Evolutionary conservation across 768 basidiomycete species (phyloP).

Genomic region (Ephemerocybe angulata): DNA sequence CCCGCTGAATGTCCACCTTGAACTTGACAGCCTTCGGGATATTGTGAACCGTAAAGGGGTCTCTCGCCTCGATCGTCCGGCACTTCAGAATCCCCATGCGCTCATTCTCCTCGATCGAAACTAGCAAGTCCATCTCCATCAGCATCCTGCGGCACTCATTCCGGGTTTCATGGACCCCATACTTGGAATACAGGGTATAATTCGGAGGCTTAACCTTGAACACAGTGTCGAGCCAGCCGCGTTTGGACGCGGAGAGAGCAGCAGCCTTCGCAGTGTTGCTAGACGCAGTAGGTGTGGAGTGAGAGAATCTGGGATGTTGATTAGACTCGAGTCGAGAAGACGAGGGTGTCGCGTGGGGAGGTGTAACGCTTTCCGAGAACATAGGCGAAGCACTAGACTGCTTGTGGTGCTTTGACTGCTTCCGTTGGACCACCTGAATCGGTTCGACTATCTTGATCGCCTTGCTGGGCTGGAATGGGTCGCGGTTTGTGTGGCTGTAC

Average conservation of each 20-base stretch:
- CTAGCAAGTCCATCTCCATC: conserved; percentile 64
- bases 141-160: conserved; percentile 73
- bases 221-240: conserved; percentile 82
- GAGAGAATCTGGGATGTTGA: neutral
- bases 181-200: conserved; percentile 54
- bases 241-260: conserved; percentile 38
- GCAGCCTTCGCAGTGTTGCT: conserved; percentile 5
- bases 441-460: conserved; percentile 20
- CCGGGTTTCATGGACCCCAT: conserved; percentile 60
- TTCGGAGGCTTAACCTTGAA: conserved; percentile 79
- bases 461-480: conserved; percentile 15
- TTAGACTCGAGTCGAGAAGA: neutral
- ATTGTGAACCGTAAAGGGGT: conserved; percentile 49
- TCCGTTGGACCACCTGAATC: conserved; percentile 39
- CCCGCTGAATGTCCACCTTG: conserved; percentile 19
- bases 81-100: conserved; percentile 73
- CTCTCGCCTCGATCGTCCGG: conserved; percentile 62
- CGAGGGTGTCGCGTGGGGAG: conserved; percentile 30
- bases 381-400: conserved; percentile 33
- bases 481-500: neutral
- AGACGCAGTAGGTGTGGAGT: neutral
- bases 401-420: conserved; percentile 13
- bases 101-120: conserved; percentile 61
- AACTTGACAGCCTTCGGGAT: conserved; percentile 73
- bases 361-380: conserved; percentile 43